These are phyloP conservation scores for Ascochyta pisi DNA, from an alignment of 2,329 filamentous ascomycete genomes.

Conservation along the genomic window DNA sequence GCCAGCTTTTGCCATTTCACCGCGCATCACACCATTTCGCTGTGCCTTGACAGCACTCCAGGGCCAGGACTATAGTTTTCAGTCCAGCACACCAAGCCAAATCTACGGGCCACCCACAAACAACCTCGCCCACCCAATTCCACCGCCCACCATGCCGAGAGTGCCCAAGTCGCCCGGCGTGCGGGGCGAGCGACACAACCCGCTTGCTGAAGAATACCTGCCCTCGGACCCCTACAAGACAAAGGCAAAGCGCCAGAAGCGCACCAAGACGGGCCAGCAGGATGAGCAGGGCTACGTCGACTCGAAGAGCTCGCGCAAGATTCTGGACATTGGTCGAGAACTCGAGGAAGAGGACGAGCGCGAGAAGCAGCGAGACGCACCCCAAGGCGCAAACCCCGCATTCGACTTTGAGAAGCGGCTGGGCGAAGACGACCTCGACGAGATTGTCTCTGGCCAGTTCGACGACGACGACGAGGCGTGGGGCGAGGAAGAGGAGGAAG, in stretches of 20 bases:
- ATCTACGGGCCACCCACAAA: too few species aligned
- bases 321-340: conserved; percentile 87
- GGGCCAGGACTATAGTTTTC: too few species aligned
- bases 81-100: too few species aligned
- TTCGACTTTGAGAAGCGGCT: conserved; percentile 84
- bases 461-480: conserved; percentile 67
- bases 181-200: conserved; percentile 79
- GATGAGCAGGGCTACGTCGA: conserved; percentile 79
- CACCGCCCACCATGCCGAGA: conserved; percentile 75
- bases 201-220: conserved; percentile 86
- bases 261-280: conserved; percentile 58
- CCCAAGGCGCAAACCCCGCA: conserved; percentile 62
- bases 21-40: background rate
- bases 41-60: background rate
- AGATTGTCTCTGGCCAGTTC: conserved; percentile 59
- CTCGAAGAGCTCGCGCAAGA: conserved; percentile 85
- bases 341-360: conserved; percentile 80
- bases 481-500: conserved; percentile 79
- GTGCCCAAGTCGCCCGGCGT: conserved; percentile 63
- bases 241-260: conserved; percentile 72
- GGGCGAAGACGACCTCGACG: conserved; percentile 54
- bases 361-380: conserved; percentile 53
- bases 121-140: background rate
- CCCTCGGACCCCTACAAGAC: conserved; percentile 73
- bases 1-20: conserved; percentile 16